phyloP scores from a whole-genome alignment of 2,329 filamentous ascomycete genomes.

The Capronia coronata region DNA sequence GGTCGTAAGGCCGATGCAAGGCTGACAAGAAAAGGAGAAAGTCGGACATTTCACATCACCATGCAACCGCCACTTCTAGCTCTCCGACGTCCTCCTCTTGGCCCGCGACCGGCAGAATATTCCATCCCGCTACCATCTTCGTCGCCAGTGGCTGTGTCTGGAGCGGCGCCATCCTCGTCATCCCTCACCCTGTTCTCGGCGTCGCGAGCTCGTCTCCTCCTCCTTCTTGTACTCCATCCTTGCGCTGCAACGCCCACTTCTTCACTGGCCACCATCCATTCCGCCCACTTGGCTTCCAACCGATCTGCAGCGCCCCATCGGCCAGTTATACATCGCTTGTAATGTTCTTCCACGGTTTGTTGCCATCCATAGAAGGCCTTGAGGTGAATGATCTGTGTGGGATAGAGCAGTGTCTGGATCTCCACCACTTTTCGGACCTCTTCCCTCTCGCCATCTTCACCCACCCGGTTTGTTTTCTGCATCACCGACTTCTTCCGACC shows the following conservation, averaged over 20 bases:
- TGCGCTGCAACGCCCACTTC: conserved; percentile 61
- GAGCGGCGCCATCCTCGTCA: conserved; percentile 57
- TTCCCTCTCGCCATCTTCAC: conserved; percentile 15
- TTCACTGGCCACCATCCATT: conserved; percentile 88
- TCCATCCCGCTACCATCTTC: conserved; percentile 34
- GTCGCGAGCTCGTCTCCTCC: conserved; percentile 71
- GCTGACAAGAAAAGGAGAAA: no score
- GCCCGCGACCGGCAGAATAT: conserved; percentile 17
- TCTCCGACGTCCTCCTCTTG: conserved; percentile 46
- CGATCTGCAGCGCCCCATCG: conserved; percentile 67
- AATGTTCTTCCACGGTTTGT: conserved; percentile 89
- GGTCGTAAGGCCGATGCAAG: no score
- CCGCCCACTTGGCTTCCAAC: conserved; percentile 86
- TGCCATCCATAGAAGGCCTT: conserved; percentile 97
- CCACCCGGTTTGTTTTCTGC: conserved; percentile 10
- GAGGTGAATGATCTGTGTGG: conserved; percentile 71
- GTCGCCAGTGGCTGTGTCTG: conserved; percentile 24
- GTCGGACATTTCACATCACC: conserved; percentile 59
- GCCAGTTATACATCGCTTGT: conserved; percentile 71
- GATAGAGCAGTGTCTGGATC: conserved; percentile 49
- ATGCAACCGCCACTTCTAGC: conserved; percentile 59
- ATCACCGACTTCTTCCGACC: conserved; percentile 25
- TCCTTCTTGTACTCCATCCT: conserved; percentile 57
- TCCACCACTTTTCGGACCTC: conserved; percentile 22
- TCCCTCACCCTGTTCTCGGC: conserved; percentile 72